A percentile compares a stretch with the other conserved stretches of the same genome.
Evolutionary conservation across 2,329 filamentous ascomycete species (phyloP).

Genomic region (Colletotrichum sp.): DNA sequence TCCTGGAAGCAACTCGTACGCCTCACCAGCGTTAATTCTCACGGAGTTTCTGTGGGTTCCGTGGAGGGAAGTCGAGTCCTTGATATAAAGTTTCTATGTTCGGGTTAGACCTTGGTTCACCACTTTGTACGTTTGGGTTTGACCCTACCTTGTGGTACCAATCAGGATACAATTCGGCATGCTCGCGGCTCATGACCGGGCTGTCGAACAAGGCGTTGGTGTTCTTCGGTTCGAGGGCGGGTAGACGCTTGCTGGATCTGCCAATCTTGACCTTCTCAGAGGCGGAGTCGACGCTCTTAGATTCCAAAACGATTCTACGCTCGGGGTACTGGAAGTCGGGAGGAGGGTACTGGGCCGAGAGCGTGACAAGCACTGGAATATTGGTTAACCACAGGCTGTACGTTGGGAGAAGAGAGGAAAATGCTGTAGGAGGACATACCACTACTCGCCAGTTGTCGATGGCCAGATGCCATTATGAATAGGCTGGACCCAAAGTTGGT

Average conservation of each 20-base stretch:
- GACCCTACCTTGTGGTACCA: conserved; percentile 46
- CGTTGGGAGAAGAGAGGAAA: not conserved
- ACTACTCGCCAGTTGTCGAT: not conserved
- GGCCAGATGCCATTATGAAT: conserved; percentile 8
- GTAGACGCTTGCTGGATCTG: conserved; percentile 47
- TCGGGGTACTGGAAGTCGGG: conserved; percentile 5
- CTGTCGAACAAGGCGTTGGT: conserved; percentile 74
- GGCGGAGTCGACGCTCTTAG: conserved; percentile 11
- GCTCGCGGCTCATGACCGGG: conserved; percentile 73
- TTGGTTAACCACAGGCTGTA: not conserved
- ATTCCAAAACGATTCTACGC: conserved; percentile 33
- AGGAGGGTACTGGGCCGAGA: conserved; percentile 27
- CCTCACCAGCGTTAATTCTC: conserved; percentile 22
- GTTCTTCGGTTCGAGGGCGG: conserved; percentile 33
- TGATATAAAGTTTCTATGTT: conserved; percentile 46
- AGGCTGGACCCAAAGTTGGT: not conserved
- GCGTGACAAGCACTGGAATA: conserved; percentile 32
- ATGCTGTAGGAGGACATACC: not conserved
- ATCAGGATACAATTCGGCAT: conserved; percentile 61
- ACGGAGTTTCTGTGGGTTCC: conserved; percentile 52
- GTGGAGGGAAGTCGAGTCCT: conserved; percentile 56
- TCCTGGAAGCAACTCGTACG: conserved; percentile 26
- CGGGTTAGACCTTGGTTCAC: not conserved
- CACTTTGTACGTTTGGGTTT: not conserved
- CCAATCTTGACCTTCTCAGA: conserved; percentile 40